phyloP scores from a whole-genome alignment of 2,329 filamentous ascomycete species.

The Ophiocordyceps camponoti-leonardi region DNA sequence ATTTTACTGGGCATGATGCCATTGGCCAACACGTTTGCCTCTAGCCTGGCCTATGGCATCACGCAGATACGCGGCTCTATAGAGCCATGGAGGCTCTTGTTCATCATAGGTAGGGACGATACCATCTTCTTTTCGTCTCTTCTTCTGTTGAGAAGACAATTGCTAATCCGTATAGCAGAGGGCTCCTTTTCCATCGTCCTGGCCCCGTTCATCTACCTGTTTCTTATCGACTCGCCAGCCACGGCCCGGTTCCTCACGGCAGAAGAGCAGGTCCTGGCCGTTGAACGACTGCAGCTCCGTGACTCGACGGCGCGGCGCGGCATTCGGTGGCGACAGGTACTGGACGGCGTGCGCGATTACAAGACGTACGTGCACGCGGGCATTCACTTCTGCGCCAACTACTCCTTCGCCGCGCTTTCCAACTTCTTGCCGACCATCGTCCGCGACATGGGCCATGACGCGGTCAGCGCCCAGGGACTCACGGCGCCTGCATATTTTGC shows the following conservation, averaged over 20 bases:
- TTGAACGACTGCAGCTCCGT: constrained; percentile 6
- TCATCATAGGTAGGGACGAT: constrained; percentile 8
- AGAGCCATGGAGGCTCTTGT: constrained; percentile 13
- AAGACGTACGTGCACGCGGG: constrained; percentile 16
- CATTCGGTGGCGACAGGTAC: constrained; percentile 13
- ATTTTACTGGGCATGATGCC: constrained; percentile 12
- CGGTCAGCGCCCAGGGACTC: constrained; percentile 21
- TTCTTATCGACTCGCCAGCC: constrained; percentile 12
- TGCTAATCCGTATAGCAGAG: constrained; percentile 1
- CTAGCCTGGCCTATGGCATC: constrained; percentile 16
- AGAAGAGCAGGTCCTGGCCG: constrained; percentile 9
- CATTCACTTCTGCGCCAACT: constrained; percentile 22
- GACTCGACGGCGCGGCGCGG: constrained; percentile 3
- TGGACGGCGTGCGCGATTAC: constrained; percentile 16
- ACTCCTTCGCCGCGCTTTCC: constrained; percentile 19
- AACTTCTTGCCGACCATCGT: constrained; percentile 24
- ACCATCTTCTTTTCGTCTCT: not conserved
- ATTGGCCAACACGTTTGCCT: constrained; percentile 15
- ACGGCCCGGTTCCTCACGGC: constrained; percentile 12
- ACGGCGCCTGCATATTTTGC: constrained; percentile 22
- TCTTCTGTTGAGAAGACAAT: not conserved
- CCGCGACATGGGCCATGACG: constrained; percentile 19
- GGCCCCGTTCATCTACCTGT: constrained; percentile 12
- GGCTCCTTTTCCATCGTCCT: constrained; percentile 13
- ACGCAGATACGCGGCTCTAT: constrained; percentile 10